These are phyloP conservation scores for Taphrina flavorubra DNA, from an alignment of 1,139 yeast species.

Conservation along the genomic window DNA sequence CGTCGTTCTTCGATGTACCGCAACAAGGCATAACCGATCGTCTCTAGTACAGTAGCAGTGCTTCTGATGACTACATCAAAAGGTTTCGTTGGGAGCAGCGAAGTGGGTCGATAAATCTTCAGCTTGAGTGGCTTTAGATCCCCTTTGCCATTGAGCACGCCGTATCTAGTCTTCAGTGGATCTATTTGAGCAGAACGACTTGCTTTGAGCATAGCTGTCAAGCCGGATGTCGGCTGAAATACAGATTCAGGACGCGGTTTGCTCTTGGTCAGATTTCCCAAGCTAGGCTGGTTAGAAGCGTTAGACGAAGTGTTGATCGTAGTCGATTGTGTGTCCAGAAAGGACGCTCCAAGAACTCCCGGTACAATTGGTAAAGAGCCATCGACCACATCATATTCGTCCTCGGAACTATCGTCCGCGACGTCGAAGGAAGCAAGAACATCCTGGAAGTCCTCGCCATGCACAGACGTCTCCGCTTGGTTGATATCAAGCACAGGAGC, in stretches of 20 bases:
- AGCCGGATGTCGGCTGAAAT: slow-evolving; percentile 37
- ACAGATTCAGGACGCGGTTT: slow-evolving; percentile 29
- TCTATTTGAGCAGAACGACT: slow-evolving; percentile 48
- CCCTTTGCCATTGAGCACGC: slow-evolving; percentile 54
- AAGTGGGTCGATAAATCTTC: slow-evolving; percentile 54
- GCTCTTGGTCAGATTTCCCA: slow-evolving; percentile 10
- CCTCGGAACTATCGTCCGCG: slow-evolving; percentile 28
- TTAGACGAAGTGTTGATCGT: background rate
- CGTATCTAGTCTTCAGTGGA: slow-evolving; percentile 54
- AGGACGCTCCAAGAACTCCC: slow-evolving; percentile 1
- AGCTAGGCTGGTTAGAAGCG: background rate
- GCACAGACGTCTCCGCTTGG: background rate
- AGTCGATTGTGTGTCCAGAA: background rate
- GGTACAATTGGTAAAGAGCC: slow-evolving; percentile 1
- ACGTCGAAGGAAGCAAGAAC: slow-evolving; percentile 14
- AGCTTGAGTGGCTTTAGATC: slow-evolving; percentile 52
- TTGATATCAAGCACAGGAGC: slow-evolving; percentile 7
- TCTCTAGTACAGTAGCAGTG: slow-evolving; percentile 54
- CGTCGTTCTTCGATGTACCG: slow-evolving; percentile 50
- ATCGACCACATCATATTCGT: slow-evolving; percentile 18
- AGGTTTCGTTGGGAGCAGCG: slow-evolving; percentile 50
- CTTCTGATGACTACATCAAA: slow-evolving; percentile 54
- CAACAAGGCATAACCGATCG: slow-evolving; percentile 56
- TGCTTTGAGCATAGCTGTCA: slow-evolving; percentile 45
- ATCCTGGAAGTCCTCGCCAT: slow-evolving; percentile 5